A percentile compares a stretch with the other conserved stretches of the same genome.
These are phyloP conservation scores for Daedaleopsis nitida DNA, from an alignment of 768 basidiomycete genomes.

Conservation along the genomic window DNA sequence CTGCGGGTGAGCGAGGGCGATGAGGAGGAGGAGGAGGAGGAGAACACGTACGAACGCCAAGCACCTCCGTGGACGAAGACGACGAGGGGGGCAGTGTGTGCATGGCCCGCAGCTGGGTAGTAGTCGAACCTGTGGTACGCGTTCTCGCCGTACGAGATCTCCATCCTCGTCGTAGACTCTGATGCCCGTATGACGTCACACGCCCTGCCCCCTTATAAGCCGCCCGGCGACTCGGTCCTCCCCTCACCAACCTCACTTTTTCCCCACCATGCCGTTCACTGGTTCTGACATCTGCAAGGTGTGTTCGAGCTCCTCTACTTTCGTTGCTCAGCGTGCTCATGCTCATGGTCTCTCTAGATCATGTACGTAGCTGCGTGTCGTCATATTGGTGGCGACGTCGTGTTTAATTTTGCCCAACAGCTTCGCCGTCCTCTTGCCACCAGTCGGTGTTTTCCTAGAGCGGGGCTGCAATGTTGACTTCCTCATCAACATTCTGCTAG, in stretches of 20 bases:
- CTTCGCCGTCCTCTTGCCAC: slow-evolving; percentile 74
- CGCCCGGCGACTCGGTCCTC: background rate
- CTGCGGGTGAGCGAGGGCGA: slow-evolving; percentile 7
- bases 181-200: slow-evolving; percentile 17
- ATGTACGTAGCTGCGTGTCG: slow-evolving; percentile 37
- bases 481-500: slow-evolving; percentile 74
- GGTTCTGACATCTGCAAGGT: slow-evolving; percentile 80
- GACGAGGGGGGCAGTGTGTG: slow-evolving; percentile 41
- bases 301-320: slow-evolving; percentile 17
- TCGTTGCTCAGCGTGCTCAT: background rate
- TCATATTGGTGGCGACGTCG: background rate
- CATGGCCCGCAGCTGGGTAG: slow-evolving; percentile 35
- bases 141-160: slow-evolving; percentile 31
- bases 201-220: slow-evolving; percentile 6
- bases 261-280: slow-evolving; percentile 63
- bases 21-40: slow-evolving; percentile 2
- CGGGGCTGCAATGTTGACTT: slow-evolving; percentile 81
- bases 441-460: slow-evolving; percentile 87
- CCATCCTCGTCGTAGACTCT: slow-evolving; percentile 6
- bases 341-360: slow-evolving; percentile 38
- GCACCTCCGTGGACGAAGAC: slow-evolving; percentile 85
- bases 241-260: slow-evolving; percentile 10
- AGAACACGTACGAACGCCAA: slow-evolving; percentile 66
- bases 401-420: slow-evolving; percentile 32
- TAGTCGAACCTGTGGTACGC: slow-evolving; percentile 56